Percentiles rank a stretch among this genome's conserved stretches.
phyloP scores from a whole-genome alignment of 108 stramenopile species.

The Conticribra weissflogii region DNA sequence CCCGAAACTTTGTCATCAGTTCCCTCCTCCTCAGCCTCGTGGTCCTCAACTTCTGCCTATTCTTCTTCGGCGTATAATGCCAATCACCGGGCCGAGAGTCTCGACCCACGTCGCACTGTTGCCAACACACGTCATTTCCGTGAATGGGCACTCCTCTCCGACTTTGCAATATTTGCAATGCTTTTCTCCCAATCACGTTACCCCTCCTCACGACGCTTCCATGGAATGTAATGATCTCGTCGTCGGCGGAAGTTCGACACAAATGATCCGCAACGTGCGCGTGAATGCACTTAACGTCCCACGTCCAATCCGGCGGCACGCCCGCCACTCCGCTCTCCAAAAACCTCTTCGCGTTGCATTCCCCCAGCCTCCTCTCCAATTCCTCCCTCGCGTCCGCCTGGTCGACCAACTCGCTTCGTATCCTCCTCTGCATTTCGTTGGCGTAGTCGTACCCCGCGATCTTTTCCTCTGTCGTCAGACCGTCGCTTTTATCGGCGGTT shows the following conservation, averaged over 20 bases:
- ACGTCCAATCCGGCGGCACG: conserved; percentile 12
- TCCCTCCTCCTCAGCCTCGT: conserved; percentile 28
- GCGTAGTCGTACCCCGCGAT: conserved; percentile 16
- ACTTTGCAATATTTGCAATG: conserved; percentile 19
- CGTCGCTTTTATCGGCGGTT: neutral
- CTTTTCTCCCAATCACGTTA: conserved; percentile 25
- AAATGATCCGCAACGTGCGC: conserved; percentile 44
- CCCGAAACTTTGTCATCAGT: too few species aligned
- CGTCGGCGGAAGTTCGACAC: conserved; percentile 21
- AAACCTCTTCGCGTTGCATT: conserved; percentile 28
- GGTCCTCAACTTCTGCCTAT: conserved; percentile 27
- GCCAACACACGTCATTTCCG: conserved; percentile 39
- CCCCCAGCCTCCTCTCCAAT: conserved; percentile 16
- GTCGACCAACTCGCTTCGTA: conserved; percentile 23
- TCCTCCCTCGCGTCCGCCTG: conserved; percentile 9
- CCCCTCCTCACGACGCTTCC: neutral
- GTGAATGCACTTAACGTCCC: conserved; percentile 38
- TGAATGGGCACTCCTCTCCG: conserved; percentile 19
- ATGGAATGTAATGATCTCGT: neutral
- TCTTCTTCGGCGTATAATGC: conserved; percentile 35
- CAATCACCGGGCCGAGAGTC: too few species aligned
- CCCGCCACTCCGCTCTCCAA: conserved; percentile 38
- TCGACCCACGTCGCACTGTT: conserved; percentile 25
- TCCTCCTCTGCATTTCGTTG: conserved; percentile 28
- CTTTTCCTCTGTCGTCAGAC: neutral